Conservation (phyloP, 169 alveolate genomes). For the Plasmodium relictum region DNA sequence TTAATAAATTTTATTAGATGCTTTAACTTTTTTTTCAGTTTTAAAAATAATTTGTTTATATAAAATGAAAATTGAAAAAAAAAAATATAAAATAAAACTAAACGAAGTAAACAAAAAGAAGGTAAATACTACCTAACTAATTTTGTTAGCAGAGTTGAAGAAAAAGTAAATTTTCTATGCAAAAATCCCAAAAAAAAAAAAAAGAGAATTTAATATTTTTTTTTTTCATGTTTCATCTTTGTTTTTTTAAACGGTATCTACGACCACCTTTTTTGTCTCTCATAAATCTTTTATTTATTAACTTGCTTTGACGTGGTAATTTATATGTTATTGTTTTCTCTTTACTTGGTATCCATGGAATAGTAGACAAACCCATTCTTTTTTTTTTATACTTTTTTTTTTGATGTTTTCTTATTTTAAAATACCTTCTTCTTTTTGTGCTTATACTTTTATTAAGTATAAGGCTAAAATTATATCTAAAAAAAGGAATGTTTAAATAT, state of each 20-base stretch:
- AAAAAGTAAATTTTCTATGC: too few relatives aligned
- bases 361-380: constrained; percentile 81
- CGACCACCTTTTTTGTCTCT: constrained; percentile 78
- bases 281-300: constrained; percentile 84
- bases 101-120: not conserved
- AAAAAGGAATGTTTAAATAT: constrained; percentile 7
- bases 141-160: too few relatives aligned
- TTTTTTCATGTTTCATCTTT: constrained; percentile 37
- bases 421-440: constrained; percentile 85
- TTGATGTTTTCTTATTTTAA: constrained; percentile 86
- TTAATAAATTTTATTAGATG: constrained; percentile 47
- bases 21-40: constrained; percentile 63
- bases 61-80: not conserved
- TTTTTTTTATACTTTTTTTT: constrained; percentile 86
- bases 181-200: too few relatives aligned
- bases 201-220: too few relatives aligned
- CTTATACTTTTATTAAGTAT: constrained; percentile 72
- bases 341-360: constrained; percentile 85
- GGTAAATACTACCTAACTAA: not conserved
- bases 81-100: not conserved
- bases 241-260: constrained; percentile 74
- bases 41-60: constrained; percentile 67
- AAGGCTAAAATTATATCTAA: constrained; percentile 18
- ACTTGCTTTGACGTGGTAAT: constrained; percentile 82
- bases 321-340: constrained; percentile 77